Evolutionary conservation across 176 grass and related monocot genomes (phyloP), one percentile per base, ranked within the genome.

Genomic region (Saccharum spontaneum): DNA sequence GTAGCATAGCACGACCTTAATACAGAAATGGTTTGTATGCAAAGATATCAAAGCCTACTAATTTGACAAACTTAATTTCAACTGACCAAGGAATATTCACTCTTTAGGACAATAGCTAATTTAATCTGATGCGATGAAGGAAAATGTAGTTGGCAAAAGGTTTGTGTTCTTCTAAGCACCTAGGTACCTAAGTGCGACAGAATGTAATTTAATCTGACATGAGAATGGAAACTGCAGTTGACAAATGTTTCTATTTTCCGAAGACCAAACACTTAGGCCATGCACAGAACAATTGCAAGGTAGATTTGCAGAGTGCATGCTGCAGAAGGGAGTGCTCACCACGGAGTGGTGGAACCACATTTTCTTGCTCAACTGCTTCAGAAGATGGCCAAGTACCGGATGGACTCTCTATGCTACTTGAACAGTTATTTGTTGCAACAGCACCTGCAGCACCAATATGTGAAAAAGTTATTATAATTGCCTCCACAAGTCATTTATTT

Each of bases 361-460:
- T 97, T 75, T 99, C 91, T 84, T 91, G 90, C 68, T 94, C 94
- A 77, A 90, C 78, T 41, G 78, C 84, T 86, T 97, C 90, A 77
- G 88, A 97, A 82, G 80, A 61, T 77, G 78, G 83, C 83, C 83
- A 85, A 20, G 68, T 84, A 62, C 69, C 64, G 37, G 88, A 85
- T 52, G 82, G 90, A 73, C 94, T 92, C 72, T 91, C 88, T 79
- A 84, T 87, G 73, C 88, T 94, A 73, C 97, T 97, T 69, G 85
- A 95, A 81, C 76, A 92, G 45, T 94, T 94, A 92, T 94, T 99
- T 77, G 81, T 85, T 70, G 69, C 80, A 75, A 76, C 65, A 15
- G 68, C 65, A 75, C 91, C 84, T 75, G 81, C 41, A 69, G 43
- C 86, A 62, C 15, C 73, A 71, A 57, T 61, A 75, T 79, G 69